phyloP scores from a whole-genome alignment of 768 basidiomycete genomes.

The Austroboletus eburneus region DNA sequence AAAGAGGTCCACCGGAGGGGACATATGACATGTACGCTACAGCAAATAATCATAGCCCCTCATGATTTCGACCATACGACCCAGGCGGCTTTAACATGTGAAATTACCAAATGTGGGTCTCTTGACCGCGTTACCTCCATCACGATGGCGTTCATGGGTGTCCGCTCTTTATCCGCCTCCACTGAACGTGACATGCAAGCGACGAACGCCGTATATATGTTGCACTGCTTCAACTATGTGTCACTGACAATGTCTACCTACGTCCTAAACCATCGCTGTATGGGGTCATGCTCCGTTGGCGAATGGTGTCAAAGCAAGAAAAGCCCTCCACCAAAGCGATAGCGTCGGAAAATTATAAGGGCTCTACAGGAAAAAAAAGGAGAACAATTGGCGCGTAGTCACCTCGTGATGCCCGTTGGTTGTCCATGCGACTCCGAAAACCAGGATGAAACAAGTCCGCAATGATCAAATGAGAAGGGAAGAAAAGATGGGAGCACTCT shows the following conservation, averaged over 20 bases:
- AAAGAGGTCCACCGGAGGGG: not conserved
- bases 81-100: conserved; percentile 28
- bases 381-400: conserved; percentile 6
- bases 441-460: not conserved
- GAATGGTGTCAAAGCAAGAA: conserved; percentile 9
- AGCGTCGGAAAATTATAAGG: conserved; percentile 15
- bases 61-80: conserved; percentile 13
- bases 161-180: conserved; percentile 24
- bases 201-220: conserved; percentile 1
- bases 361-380: conserved; percentile 11
- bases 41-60: conserved; percentile 11
- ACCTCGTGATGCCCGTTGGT: conserved; percentile 4
- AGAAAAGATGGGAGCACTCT: conserved; percentile 1
- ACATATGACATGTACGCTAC: not conserved
- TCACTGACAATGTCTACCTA: not conserved
- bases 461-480: conserved; percentile 1
- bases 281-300: not conserved
- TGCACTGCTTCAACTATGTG: conserved; percentile 4
- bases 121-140: conserved; percentile 19
- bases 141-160: no score
- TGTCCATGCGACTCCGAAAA: conserved; percentile 7
- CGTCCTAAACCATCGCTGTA: not conserved
- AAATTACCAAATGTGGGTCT: conserved; percentile 19
- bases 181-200: not conserved
- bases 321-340: conserved; percentile 7